Percentiles rank a stretch among this genome's conserved stretches.
These are phyloP conservation scores for Eutypella sp. DNA, from an alignment of 2,329 filamentous ascomycete genomes.

Conservation along the genomic window DNA sequence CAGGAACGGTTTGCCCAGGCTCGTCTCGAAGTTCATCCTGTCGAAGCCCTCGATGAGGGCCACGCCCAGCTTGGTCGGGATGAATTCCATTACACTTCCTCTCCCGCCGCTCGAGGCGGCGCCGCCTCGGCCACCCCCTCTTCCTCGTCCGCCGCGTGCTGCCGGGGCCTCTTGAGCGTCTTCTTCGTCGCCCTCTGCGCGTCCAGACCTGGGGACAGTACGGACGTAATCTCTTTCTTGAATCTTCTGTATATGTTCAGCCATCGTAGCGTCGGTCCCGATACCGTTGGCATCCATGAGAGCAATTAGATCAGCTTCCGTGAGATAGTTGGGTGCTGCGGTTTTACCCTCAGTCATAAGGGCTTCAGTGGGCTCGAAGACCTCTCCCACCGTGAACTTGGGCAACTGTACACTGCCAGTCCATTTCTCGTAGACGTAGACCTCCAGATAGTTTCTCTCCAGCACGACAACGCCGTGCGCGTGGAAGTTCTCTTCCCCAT, in stretches of 20 bases:
- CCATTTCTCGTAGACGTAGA: constrained; percentile 97
- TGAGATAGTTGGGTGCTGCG: constrained; percentile 76
- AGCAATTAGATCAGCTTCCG: constrained; percentile 90
- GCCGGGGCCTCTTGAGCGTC: constrained; percentile 35
- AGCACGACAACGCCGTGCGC: constrained; percentile 80
- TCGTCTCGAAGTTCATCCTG: constrained; percentile 86
- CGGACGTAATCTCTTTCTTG: constrained; percentile 84
- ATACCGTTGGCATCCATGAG: constrained; percentile 99
- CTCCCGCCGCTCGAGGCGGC: constrained; percentile 35
- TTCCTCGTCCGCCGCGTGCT: constrained; percentile 38
- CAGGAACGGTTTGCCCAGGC: constrained; percentile 90
- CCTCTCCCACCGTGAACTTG: constrained; percentile 71
- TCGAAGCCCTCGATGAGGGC: constrained; percentile 94
- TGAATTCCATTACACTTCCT: constrained; percentile 71
- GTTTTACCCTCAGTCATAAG: constrained; percentile 91
- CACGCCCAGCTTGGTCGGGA: constrained; percentile 86
- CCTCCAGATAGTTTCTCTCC: constrained; percentile 87
- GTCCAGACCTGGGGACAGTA: constrained; percentile 45
- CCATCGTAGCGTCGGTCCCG: constrained; percentile 98
- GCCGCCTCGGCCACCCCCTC: constrained; percentile 38
- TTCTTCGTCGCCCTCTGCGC: constrained; percentile 31
- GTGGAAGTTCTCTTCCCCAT: constrained; percentile 77
- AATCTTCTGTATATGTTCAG: constrained; percentile 95
- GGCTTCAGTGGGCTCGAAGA: constrained; percentile 82
- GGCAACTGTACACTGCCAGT: constrained; percentile 81